Conservation (phyloP, 345 rosid species). For the Geranium brycei region DNA sequence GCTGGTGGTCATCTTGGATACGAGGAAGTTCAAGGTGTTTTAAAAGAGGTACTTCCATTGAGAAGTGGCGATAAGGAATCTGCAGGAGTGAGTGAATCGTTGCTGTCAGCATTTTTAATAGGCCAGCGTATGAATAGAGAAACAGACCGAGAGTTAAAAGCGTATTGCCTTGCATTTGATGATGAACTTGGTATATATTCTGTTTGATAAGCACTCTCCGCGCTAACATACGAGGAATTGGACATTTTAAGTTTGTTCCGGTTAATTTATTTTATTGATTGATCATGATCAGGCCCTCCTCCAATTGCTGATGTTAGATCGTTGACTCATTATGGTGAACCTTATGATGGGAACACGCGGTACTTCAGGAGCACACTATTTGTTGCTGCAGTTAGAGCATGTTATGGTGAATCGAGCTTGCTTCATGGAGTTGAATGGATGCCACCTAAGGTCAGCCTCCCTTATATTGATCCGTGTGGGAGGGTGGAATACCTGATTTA, state of each 20-base stretch:
- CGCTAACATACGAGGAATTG: constrained; percentile 2
- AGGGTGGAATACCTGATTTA: too few relatives aligned
- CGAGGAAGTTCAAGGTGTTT: constrained; percentile 85
- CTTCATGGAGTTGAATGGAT: constrained; percentile 99
- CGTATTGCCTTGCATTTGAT: constrained; percentile 92
- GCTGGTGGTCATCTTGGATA: constrained; percentile 95
- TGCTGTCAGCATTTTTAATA: constrained; percentile 88
- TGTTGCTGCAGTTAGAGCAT: constrained; percentile 91
- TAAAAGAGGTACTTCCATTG: constrained; percentile 78
- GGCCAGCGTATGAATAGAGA: constrained; percentile 98
- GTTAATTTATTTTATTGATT: constrained; percentile 12
- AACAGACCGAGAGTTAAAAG: constrained; percentile 89
- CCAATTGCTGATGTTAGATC: constrained; percentile 89
- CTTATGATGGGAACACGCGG: constrained; percentile 96
- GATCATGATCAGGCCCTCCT: constrained; percentile 41
- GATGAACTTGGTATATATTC: constrained; percentile 63
- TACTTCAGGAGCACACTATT: constrained; percentile 74
- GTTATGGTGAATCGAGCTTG: constrained; percentile 83
- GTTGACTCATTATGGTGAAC: constrained; percentile 96
- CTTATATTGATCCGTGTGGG: neutral
- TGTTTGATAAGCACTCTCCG: neutral
- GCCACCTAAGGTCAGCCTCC: constrained; percentile 70
- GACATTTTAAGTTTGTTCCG: constrained; percentile 2
- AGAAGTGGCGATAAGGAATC: constrained; percentile 24
- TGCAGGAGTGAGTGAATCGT: constrained; percentile 65